Conservation (phyloP, 768 basidiomycete genomes). For the Leccinellum rugosiceps region DNA sequence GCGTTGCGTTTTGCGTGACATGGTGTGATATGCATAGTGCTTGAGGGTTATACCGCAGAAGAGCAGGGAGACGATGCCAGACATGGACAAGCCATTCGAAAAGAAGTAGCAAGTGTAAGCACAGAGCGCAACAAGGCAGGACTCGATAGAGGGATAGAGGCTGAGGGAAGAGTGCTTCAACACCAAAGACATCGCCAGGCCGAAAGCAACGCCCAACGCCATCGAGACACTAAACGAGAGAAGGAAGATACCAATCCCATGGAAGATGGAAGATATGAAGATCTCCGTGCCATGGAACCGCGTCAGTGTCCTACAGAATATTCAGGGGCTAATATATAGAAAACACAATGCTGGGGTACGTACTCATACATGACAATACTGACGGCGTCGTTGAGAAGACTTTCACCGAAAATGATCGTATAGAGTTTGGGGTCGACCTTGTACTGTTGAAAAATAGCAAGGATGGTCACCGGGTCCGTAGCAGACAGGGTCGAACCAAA, state of each 20-base stretch:
- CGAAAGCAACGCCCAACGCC: constrained; percentile 89
- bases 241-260: constrained; percentile 96
- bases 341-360: constrained; percentile 36
- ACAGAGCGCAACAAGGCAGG: constrained; percentile 91
- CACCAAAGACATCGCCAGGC: constrained; percentile 85
- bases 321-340: background rate
- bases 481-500: constrained; percentile 97
- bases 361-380: constrained; percentile 99
- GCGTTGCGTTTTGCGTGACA: constrained; percentile 92
- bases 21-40: constrained; percentile 99
- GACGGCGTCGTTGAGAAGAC: constrained; percentile 95
- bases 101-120: constrained; percentile 99
- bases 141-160: constrained; percentile 90
- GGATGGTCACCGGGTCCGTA: constrained; percentile 96
- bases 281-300: constrained; percentile 91
- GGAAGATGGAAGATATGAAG: constrained; percentile 83
- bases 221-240: constrained; percentile 93
- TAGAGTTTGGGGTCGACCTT: constrained; percentile 99
- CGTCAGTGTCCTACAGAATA: constrained; percentile 67
- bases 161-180: constrained; percentile 91
- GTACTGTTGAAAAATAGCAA: constrained; percentile 97
- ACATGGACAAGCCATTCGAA: constrained; percentile 93
- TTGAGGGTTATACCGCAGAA: constrained; percentile 99
- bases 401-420: constrained; percentile 96
- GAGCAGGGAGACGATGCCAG: constrained; percentile 93